Evolutionary conservation across 257 asterid genomes (phyloP), one percentile per base, ranked within the genome.

Genomic region (Knoxia roxburghii): DNA sequence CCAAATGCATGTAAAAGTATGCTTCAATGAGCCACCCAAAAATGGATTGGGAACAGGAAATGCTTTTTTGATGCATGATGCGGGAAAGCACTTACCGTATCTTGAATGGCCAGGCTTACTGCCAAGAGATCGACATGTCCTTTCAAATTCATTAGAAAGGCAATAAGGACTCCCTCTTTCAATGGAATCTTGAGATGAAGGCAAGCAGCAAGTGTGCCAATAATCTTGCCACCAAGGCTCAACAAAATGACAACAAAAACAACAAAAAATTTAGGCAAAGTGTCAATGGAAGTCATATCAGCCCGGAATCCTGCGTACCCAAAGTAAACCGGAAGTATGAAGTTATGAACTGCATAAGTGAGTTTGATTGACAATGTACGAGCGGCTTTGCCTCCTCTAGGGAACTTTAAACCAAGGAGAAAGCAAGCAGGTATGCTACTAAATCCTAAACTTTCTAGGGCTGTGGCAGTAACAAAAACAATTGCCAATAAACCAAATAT

Each of bases 281-380:
- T 79, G 75, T 82, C 75, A 37, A 90, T 74, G 35, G 69, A 73
- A 33, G 84, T 82, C 37, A 90, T 61, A 75, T 90, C 89, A 11
- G 98, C 96, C 71, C 85, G 89, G 77, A 94, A 94, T 35, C 99
- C 99, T 14, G 86, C 74, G 73, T 88, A 90, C 39, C 99, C 99
- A 68, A 94, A 91, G 86, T 94, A 94, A 64, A 94, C 79, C 2
- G 99, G 99, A 49, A 94, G 87, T 37, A 94, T 78, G 62, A 94
- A 94, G 80, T 86, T 90, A 75, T 89, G 84, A 73, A 89, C 95
- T 0, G 82, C 76, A 70, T 94, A 94, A 1, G 96, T 79, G 14
- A 90, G 95, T 70, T 94, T 94, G 73, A 78, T 85, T 79, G 78
- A 67, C 77, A 94, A 86, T 15, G 99, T 94, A 33, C 98, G 85